Evolutionary conservation across 2,329 filamentous ascomycete species (phyloP), one percentile per base, ranked within the genome.

Genomic region (Trichoderma citrinoviride): DNA sequence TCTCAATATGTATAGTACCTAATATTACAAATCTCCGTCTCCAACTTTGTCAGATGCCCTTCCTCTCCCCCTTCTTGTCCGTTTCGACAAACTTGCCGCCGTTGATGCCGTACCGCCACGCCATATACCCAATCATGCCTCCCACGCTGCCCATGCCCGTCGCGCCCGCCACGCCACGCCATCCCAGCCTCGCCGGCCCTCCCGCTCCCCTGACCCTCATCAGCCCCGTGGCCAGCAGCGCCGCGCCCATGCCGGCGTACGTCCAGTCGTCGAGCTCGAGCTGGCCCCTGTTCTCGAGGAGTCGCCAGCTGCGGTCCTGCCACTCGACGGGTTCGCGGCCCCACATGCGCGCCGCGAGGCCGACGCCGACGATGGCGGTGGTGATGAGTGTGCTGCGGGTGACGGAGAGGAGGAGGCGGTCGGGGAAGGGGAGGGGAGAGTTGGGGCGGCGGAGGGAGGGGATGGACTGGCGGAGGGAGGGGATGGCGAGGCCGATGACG

Each of bases 291-390:
- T 84, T 89, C 74, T 84, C 84, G 49, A 87, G 69, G 56, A 90
- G 71, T 33, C 87, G 77, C 86, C 87, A 90, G 64, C 82, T 81
- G 19, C 87, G 79, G 71, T 90, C 87, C 70, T 83, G 75, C 87
- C 87, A 90, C 73, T 90, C 86, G 37, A 90, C 84, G 46, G 82
- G 78, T 68, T 85, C 81, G 17, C 79, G 78, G 0, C 83, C 85
- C 61, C 76, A 76, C 86, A 90, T 89, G 2, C 81, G 77, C 0
- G 71, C 77, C 29, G 75, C 72, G 4, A 85, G 76, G 68, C 76
- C 81, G 5, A 81, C 65, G 1, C 75, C 75, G 25, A 82, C 74
- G 1, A 85, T 66, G 0, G 77, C 79, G 1, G 81, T 70, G 0
- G 80, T 83, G 27, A 82, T 67, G 2, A 82, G 62, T 4, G 79